Conservation (phyloP, 352 stramenopile genomes). For the Phytopythium ostracodes region DNA sequence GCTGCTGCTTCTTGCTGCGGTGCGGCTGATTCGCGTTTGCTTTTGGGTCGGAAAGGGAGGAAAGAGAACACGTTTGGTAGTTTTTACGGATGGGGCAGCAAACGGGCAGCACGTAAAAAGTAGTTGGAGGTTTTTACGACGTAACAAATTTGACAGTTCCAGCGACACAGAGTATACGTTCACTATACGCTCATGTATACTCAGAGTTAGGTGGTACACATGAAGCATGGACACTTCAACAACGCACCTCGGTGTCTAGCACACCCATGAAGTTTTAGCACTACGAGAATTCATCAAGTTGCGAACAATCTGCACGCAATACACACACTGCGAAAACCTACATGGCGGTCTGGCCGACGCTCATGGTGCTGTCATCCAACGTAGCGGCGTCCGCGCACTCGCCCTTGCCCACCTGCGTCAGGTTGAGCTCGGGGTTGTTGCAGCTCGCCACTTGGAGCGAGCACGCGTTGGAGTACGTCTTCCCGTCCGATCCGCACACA, state of each 20-base stretch:
- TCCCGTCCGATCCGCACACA: slow-evolving; percentile 27
- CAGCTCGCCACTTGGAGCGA: slow-evolving; percentile 20
- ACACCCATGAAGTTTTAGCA: too few relatives aligned
- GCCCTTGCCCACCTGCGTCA: slow-evolving; percentile 16
- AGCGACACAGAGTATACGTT: too few relatives aligned
- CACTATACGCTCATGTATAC: too few relatives aligned
- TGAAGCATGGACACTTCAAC: too few relatives aligned
- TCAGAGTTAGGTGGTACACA: too few relatives aligned
- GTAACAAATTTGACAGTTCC: too few relatives aligned
- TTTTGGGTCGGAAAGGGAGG: background rate
- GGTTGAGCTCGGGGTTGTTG: slow-evolving; percentile 22
- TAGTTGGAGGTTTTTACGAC: too few relatives aligned
- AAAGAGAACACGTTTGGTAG: slow-evolving; percentile 2
- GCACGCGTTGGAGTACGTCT: slow-evolving; percentile 30
- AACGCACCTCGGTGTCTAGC: too few relatives aligned
- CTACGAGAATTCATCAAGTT: too few relatives aligned
- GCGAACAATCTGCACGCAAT: background rate
- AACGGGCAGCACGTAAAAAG: too few relatives aligned
- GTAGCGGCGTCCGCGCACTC: slow-evolving; percentile 11
- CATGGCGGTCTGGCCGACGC: background rate
- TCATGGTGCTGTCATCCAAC: background rate
- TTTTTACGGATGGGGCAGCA: too few relatives aligned
- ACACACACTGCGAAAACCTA: background rate
- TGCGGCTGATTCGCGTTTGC: background rate
- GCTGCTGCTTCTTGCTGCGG: slow-evolving; percentile 1